Base-by-base conservation (phyloP, 2,329 filamentous ascomycete genomes). In the Alternaria sp. region DNA sequence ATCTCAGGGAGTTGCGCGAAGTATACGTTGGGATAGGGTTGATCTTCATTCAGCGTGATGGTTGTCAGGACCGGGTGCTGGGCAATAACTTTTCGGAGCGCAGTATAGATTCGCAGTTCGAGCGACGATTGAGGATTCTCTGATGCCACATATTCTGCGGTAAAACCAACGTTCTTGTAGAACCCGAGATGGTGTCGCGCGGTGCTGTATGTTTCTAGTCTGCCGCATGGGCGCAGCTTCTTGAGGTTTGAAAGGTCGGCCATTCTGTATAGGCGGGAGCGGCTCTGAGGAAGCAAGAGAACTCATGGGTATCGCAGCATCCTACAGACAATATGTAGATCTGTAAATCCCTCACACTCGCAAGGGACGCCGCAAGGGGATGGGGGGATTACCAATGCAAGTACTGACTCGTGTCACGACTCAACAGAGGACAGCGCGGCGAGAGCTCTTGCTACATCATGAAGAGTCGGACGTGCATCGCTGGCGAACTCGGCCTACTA, bases 1-100 rank as follows among this genome's bases (percentile, higher is more conserved):
- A 85, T 78, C 9, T 76, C 69, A 5, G 82, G 80, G 4, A 85
- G 75, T 21, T 82, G 81, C 9, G 76, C 83, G 51, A 83, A 85
- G 66, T 81, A 82, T 0, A 83, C 76, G 1, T 81, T 67, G 2
- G 73, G 47, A 75, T 74, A 17, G 70, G 80, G 56, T 76, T 79
- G 68, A 21, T 75, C 70, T 55, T 84, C 83, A 17, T 77, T 73
- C 7, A 82, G 66, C 0, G 81, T 77, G 13, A 85, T 79, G 13
- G 81, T 80, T 28, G 80, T 82, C 13, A 86, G 78, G 25, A 77
- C 77, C 5, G 81, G 76, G 67, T 85, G 82, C 50, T 80, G 69
- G 5, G 66, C 68, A 43, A 85, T 79, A 28, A 83, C 73, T 26
- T 70, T 47, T 26, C 62, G 65, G 21, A 76, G 61, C 43, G 83